Evolutionary conservation across 768 basidiomycete genomes (phyloP), one percentile per base, ranked within the genome.

Genomic region (Pleurotus eryngii): DNA sequence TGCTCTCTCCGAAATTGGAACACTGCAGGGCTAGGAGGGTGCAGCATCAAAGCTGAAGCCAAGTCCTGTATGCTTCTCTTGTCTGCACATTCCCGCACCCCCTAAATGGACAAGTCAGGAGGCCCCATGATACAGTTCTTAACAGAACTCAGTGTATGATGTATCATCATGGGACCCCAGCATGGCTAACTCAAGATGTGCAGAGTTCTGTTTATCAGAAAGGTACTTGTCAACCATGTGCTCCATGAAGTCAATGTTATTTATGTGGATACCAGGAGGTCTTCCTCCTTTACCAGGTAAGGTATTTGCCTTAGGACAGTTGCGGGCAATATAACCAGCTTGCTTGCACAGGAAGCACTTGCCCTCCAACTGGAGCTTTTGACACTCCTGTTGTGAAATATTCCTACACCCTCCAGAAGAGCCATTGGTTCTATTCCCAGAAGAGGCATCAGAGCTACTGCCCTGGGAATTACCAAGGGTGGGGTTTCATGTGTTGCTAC

Each of bases 261-360:
- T 47, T 2, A 47, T 11, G 15, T 12, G 5, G 7, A 51, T 14
- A 2, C 49, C 30, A 2, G 49, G 30, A 15, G 49, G 30, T 30
- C 38, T 26, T 1, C 15, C 26, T 27, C 30, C 30, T 27, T 22
- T 51, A 15, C 15, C 3, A 15, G 30, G 27, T 26, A 66, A 56
- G 1, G 49, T 51, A 17, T 59, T 68, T 2, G 56, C 59, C 18
- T 63, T 51, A 11, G 70, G 70, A 43, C 72, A 74, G 40, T 73
- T 65, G 1, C 68, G 22, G 3, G 65, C 58, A 3, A 68, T 55
- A 59, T 74, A 70, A 1, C 70, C 69, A 0, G 57, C 3, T 37
- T 67, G 59, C 8, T 62, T 57, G 56, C 72, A 74, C 5, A 49
- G 58, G 38, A 68, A 72, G 58, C 72, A 74, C 8, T 63, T 59